Evolutionary conservation across 495 filamentous ascomycete genomes (phyloP).

Genomic region (Neurospora sp.): DNA sequence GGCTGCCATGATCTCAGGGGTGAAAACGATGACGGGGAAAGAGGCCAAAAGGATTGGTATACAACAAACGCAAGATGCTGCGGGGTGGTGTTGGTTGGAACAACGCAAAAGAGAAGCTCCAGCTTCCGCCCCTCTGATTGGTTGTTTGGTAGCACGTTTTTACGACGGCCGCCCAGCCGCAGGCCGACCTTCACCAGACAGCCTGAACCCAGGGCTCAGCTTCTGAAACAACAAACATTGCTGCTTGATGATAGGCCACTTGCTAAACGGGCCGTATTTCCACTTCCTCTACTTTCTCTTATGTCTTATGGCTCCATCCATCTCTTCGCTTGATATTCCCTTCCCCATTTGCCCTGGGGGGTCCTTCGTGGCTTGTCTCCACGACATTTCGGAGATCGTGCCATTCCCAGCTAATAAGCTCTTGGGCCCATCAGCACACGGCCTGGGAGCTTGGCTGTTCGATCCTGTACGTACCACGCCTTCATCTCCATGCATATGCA

Average conservation of each 20-base stretch:
- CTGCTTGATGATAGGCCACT: background rate
- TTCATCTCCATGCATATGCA: background rate
- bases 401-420: background rate
- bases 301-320: background rate
- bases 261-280: background rate
- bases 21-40: background rate
- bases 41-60: background rate
- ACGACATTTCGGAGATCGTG: background rate
- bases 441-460: background rate
- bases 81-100: background rate
- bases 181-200: background rate
- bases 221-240: background rate
- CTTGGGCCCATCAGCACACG: background rate
- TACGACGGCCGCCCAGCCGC: too few species aligned
- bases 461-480: background rate
- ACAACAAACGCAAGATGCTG: background rate
- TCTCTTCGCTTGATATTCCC: background rate
- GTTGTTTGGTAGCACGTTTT: too few species aligned
- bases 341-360: background rate
- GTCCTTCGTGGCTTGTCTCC: background rate
- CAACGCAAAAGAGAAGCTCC: background rate
- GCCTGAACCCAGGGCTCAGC: background rate
- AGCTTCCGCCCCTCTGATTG: background rate
- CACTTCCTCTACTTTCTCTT: background rate
- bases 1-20: background rate